A percentile compares a stretch with the other conserved stretches of the same genome.
phyloP scores from a whole-genome alignment of 192 early-diverging fungal genomes.

The Spizellomyces punctatus region DNA sequence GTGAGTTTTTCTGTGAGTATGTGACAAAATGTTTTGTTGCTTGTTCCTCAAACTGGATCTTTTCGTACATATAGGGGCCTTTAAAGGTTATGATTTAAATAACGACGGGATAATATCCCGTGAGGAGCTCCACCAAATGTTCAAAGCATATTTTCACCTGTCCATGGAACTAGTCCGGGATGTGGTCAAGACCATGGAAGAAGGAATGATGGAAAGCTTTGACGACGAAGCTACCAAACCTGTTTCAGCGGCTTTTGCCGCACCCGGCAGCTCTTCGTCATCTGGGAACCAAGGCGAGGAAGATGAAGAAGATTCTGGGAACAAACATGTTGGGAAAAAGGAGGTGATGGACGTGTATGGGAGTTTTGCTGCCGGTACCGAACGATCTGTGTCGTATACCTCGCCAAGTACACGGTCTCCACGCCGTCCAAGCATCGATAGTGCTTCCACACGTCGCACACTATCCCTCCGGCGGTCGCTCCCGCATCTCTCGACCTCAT shows the following conservation, averaged over 20 bases:
- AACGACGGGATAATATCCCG: slow-evolving; percentile 81
- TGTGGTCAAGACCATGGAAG: slow-evolving; percentile 87
- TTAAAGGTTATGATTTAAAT: slow-evolving; percentile 91
- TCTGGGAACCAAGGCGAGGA: slow-evolving; percentile 28
- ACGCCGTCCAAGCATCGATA: not conserved
- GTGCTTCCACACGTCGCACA: slow-evolving; percentile 8
- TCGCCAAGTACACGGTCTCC: not conserved
- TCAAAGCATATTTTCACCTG: slow-evolving; percentile 90
- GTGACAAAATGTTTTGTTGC: too few relatives aligned
- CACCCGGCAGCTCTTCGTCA: slow-evolving; percentile 37
- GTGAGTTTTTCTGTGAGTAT: too few relatives aligned
- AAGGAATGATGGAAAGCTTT: slow-evolving; percentile 82
- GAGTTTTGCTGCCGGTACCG: not conserved
- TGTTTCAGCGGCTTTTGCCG: slow-evolving; percentile 86
- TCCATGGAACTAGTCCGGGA: slow-evolving; percentile 88
- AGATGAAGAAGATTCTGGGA: slow-evolving; percentile 17
- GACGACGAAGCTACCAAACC: slow-evolving; percentile 82
- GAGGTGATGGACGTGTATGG: not conserved
- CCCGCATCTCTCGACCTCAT: slow-evolving; percentile 28
- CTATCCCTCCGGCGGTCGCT: slow-evolving; percentile 25
- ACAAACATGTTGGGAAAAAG: not conserved
- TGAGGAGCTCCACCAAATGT: slow-evolving; percentile 83
- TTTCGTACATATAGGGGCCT: slow-evolving; percentile 62
- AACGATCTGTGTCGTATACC: not conserved
- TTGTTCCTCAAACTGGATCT: not conserved